Evolutionary conservation across 768 basidiomycete species (phyloP), one percentile per base, ranked within the genome.

Genomic region (Lenzites betulinus): DNA sequence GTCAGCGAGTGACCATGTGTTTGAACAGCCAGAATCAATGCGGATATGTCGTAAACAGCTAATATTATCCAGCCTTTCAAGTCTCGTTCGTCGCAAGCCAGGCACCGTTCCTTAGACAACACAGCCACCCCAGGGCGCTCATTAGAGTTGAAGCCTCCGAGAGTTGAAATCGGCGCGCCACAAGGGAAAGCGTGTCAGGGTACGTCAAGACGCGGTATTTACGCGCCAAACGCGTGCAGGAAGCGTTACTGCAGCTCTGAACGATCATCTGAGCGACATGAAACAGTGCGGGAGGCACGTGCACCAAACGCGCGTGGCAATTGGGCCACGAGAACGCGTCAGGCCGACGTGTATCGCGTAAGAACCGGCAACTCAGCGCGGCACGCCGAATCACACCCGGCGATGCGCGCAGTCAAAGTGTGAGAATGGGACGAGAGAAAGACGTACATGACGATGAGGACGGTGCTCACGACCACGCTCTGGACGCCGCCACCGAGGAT

Each of bases 401-500:
- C 30, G n/a, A n/a, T 33, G 30, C 11, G 42, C 51, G 52, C 46
- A 50, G 49, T 35, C 48, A 33, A 44, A 33, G 43, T 30, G 54
- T 48, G 51, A 35, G 56, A 60, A 30, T 44, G 38, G 50, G 16
- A 51, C n/a, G 43, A 64, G 47, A 25, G 48, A 39, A 22, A 23
- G 36, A 84, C 92, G 77, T 70, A 93, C 91, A 93, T 90, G 60
- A 94, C 91, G 66, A 94, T 92, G 55, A 95, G 79, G 28, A 88
- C 86, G 0, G 93, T 95, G 68, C 89, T 91, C 58, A 88, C 86
- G 59, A 92, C 80, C 59, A 95, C 92, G 54, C 89, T 87, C 68
- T 81, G 84, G 15, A 87, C 76, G 15, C 92, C 91, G 16, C 92
- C 91, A 25, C 92, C 92, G 2, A 96, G 80, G 38, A 93, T 78